Evolutionary conservation across 2,329 filamentous ascomycete species (phyloP), one percentile per base, ranked within the genome.

Genomic region (Elsinoe batatas): DNA sequence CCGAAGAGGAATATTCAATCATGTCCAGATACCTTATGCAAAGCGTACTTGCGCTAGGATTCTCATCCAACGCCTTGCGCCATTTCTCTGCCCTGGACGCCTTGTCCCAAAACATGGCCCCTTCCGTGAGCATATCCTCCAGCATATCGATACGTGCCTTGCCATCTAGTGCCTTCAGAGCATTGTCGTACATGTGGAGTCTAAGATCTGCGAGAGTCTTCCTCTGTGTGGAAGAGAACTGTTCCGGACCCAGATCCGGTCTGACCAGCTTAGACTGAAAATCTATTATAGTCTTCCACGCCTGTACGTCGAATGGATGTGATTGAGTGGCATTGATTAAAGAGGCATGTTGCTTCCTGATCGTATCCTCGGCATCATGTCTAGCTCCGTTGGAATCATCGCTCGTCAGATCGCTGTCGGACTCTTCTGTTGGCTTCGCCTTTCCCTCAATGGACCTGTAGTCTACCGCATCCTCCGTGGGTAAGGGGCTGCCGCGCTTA

Each of bases 221-320:
- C 51, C 75, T 73, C 64, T 93, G 86, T 2, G 83, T 80, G 26
- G 74, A 72, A 0, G 81, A 83, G 20, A 76, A 72, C 30, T 64
- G 68, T 37, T 69, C 74, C 40, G 65, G 75, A 64, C 72, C 73
- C 58, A 64, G 65, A 42, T 75, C 74, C 20, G 75, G 71, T 53
- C 73, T 72, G 40, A 91, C 71, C 56, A 94, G 74, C 1, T 70
- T 68, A 59, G 89, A 82, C 70, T 97, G 91, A 58, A 95, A 83
- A 6, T 82, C 73, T 44, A 91, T 85, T n/a, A 96, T 75, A 36
- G 80, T 76, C 13, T 94, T 69, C 91, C 91, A 97, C 15, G 82
- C 76, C 40, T 82, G 73, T 17, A 87, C 74, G 63, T 94, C 80
- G 5, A 76, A 68, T 1, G 90, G 88, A 18, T 80, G 68, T 1